phyloP scores from a whole-genome alignment of 805 yeast genomes.

The Sugiyamaella americana region DNA sequence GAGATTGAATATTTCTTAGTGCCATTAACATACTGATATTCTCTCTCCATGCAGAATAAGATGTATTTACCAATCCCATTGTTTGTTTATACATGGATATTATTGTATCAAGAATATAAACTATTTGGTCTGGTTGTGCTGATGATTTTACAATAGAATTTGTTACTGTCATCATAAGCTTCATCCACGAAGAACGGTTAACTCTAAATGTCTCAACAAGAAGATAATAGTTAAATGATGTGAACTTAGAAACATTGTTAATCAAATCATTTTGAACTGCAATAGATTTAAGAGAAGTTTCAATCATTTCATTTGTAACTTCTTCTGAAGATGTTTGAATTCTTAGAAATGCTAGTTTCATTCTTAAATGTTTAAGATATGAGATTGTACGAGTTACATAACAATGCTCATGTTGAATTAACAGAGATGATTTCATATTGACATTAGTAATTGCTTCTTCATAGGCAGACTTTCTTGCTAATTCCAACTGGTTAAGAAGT shows the following conservation, averaged over 20 bases:
- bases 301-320: constrained; percentile 1
- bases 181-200: constrained; percentile 11
- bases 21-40: constrained; percentile 13
- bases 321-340: background rate
- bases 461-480: background rate
- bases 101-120: constrained; percentile 5
- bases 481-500: background rate
- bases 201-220: constrained; percentile 3
- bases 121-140: background rate
- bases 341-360: constrained; percentile 6
- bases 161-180: constrained; percentile 5
- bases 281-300: constrained; percentile 7
- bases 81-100: constrained; percentile 9
- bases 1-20: constrained; percentile 2
- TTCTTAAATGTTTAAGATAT: constrained; percentile 3
- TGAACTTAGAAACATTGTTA: constrained; percentile 3
- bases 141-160: background rate
- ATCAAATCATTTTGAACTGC: constrained; percentile 8
- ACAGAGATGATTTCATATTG: background rate
- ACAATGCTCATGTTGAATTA: constrained; percentile 7
- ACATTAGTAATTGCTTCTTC: background rate
- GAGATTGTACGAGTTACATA: constrained; percentile 2
- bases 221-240: constrained; percentile 2
- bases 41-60: constrained; percentile 14
- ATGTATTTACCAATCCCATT: constrained; percentile 2